Evolutionary conservation across 2,329 filamentous ascomycete genomes (phyloP).

Genomic region (Trichoderma sp.): DNA sequence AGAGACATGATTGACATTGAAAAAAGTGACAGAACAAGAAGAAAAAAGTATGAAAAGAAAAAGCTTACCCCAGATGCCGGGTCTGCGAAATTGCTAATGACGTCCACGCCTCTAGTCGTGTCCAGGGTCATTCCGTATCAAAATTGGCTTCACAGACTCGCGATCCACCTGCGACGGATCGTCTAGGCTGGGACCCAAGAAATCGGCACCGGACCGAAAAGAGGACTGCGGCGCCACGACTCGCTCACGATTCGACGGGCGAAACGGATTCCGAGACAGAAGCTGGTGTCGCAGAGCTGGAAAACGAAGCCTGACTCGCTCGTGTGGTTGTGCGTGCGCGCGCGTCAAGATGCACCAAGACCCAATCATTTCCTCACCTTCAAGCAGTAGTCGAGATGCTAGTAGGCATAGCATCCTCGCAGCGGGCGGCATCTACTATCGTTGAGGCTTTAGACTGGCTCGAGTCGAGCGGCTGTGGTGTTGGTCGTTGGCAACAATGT

Average conservation of each 20-base stretch:
- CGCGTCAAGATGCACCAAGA: not conserved
- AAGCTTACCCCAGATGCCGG: slow-evolving; percentile 6
- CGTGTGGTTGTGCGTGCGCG: not conserved
- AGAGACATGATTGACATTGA: not conserved
- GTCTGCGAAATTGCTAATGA: slow-evolving; percentile 18
- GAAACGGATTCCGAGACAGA: not conserved
- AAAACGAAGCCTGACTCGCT: not conserved
- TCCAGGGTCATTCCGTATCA: slow-evolving; percentile 4
- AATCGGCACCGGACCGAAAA: slow-evolving; percentile 8
- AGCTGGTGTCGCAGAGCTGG: slow-evolving; percentile 5
- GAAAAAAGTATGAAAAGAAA: not conserved
- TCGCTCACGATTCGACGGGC: slow-evolving; percentile 7
- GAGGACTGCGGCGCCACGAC: not conserved
- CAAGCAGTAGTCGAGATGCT: not conserved
- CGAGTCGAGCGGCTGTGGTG: not conserved
- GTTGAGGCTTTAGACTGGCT: not conserved
- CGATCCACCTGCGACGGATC: slow-evolving; percentile 11
- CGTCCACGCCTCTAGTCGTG: not conserved
- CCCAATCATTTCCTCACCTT: not conserved
- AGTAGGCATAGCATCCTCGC: not conserved
- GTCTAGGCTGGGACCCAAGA: not conserved
- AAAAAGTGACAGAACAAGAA: not conserved
- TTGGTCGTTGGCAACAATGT: not conserved
- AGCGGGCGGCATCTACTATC: not conserved
- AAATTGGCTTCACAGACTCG: slow-evolving; percentile 1